Conservation (phyloP, 306 rosid species). For the Vigna mungo region DNA sequence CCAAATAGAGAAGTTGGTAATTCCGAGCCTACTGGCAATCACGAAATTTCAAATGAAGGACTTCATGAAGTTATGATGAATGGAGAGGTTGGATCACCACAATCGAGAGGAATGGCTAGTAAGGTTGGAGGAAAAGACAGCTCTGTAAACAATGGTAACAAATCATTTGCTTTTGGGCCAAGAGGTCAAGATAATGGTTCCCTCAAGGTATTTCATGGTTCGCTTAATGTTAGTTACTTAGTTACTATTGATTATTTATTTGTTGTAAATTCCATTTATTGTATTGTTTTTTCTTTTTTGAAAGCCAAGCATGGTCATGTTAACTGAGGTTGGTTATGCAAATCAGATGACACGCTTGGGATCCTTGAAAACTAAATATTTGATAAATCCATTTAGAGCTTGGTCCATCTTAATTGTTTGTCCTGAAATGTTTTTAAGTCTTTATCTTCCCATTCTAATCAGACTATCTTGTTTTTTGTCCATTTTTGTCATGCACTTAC, state of each 20-base stretch:
- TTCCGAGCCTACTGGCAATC: slow-evolving; percentile 58
- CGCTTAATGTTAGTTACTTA: not conserved
- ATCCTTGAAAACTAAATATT: slow-evolving; percentile 16
- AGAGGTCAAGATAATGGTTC: slow-evolving; percentile 73
- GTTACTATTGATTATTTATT: not conserved
- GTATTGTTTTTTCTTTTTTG: slow-evolving; percentile 12
- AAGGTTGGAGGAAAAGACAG: slow-evolving; percentile 70
- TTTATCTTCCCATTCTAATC: slow-evolving; percentile 20
- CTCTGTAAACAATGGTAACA: slow-evolving; percentile 56
- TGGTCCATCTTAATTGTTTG: slow-evolving; percentile 13
- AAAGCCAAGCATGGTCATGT: slow-evolving; percentile 5
- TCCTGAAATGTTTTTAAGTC: not conserved
- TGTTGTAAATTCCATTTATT: slow-evolving; percentile 12
- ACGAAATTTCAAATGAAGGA: slow-evolving; percentile 53
- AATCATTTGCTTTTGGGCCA: slow-evolving; percentile 73
- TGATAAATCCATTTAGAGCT: slow-evolving; percentile 27
- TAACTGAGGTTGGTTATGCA: not conserved
- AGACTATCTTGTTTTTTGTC: slow-evolving; percentile 17
- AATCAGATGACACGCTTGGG: slow-evolving; percentile 18
- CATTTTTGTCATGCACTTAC: slow-evolving; percentile 29
- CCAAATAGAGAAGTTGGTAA: slow-evolving; percentile 56
- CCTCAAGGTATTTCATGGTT: slow-evolving; percentile 55
- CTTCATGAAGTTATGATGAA: slow-evolving; percentile 60
- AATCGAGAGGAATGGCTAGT: slow-evolving; percentile 54
- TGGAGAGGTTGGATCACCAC: slow-evolving; percentile 70